These are phyloP conservation scores for Fistulinella cinereoalba DNA, from an alignment of 1,284 basidiomycete genomes.

Conservation along the genomic window DNA sequence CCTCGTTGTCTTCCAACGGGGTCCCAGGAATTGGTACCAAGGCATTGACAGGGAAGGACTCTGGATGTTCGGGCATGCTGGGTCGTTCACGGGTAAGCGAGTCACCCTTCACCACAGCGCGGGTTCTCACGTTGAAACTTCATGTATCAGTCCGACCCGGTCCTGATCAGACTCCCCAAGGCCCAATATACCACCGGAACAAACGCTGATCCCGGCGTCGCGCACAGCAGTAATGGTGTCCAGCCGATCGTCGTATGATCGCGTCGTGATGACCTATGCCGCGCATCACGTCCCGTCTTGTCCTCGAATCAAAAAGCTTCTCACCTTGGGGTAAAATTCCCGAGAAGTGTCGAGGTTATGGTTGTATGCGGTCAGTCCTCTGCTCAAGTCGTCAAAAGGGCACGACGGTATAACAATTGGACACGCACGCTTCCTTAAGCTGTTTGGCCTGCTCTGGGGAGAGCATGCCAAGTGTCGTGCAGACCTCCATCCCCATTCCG, in stretches of 20 bases:
- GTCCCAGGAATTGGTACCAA: constrained; percentile 79
- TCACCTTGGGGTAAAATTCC: constrained; percentile 91
- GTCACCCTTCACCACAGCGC: not conserved
- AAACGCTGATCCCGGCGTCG: constrained; percentile 95
- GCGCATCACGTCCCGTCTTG: constrained; percentile 6
- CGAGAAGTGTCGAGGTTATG: constrained; percentile 98
- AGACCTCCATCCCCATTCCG: constrained; percentile 95
- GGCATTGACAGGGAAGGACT: constrained; percentile 98
- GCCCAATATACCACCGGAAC: constrained; percentile 95
- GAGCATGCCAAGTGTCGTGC: constrained; percentile 97
- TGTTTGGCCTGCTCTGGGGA: constrained; percentile 89
- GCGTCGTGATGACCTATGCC: constrained; percentile 86
- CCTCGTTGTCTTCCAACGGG: constrained; percentile 71
- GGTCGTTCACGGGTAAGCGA: constrained; percentile 7
- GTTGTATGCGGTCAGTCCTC: constrained; percentile 95
- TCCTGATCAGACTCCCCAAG: constrained; percentile 91
- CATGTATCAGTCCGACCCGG: constrained; percentile 91
- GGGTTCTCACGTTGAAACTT: constrained; percentile 76
- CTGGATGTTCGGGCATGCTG: constrained; percentile 93
- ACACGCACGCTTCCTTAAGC: constrained; percentile 85
- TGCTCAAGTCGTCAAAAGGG: constrained; percentile 29
- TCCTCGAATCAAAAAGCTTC: constrained; percentile 1
- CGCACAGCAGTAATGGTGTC: constrained; percentile 89
- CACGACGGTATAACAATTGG: not conserved
- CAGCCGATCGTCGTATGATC: constrained; percentile 92